Evolutionary conservation across 495 filamentous ascomycete species (phyloP), one percentile per base, ranked within the genome.

Genomic region (Clohesyomyces aquaticus): DNA sequence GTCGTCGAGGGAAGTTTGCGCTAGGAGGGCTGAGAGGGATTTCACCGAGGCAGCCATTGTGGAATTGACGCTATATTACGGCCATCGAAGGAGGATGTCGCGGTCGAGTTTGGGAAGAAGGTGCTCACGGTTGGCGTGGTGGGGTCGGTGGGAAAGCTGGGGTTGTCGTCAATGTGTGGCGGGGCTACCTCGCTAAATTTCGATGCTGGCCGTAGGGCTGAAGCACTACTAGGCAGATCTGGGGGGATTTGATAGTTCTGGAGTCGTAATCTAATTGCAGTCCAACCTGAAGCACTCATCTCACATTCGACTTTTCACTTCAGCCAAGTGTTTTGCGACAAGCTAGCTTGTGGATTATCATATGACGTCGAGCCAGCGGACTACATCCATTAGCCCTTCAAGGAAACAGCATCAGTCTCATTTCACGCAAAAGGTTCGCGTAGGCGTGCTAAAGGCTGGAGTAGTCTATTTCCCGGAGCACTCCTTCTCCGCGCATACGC

Each of bases 1-100:
- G 77, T 93, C 88, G 66, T 88, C 87, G 71, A 96, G 86, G 45
- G 79, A 77, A 19, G 84, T 73, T 50, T 76, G 79, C 59, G 82
- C 75, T 47, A 89, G 79, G 35, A 89, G 79, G 55, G 80, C 73
- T 54, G 77, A 78, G 49, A 89, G 73, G n/a, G 81, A 80, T 67
- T 79, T 79, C 29, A 79, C 70, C 25, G 76, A 67, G 25, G 75
- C 54, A 26, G 74, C 48, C 69, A 74, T 74, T 25, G 35, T 63
- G 29, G 50, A 0, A 23, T 12, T 23, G 19, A 19, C 27, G 14
- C 28, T 55, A 55, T 42, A 26, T 49, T 26, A 6, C 1, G 21
- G 60, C 56, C 63, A 66, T 66, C 29, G 29, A 57, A 16, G 50
- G 25, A 21, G 21, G 14, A 11, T 28, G 38, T 1, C 22, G 29